Percentiles rank a stretch among this genome's conserved stretches.
These are phyloP conservation scores for Tetrastigma voinierianum DNA, from an alignment of 164 flowering plant species.

Conservation along the genomic window DNA sequence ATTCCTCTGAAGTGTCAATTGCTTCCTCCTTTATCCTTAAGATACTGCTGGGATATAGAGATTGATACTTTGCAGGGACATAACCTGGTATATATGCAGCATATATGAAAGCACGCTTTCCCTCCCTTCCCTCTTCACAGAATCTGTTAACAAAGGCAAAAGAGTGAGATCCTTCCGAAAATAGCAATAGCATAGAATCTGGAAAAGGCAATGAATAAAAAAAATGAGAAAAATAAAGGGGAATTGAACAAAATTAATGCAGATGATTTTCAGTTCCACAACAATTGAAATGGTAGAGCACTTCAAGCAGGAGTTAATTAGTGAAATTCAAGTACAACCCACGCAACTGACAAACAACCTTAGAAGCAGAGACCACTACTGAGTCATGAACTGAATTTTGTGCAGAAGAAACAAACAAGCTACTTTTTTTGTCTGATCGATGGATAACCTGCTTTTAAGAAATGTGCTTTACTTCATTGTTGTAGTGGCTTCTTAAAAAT, in stretches of 20 bases:
- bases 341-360: background rate
- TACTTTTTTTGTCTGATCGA: too few species aligned
- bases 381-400: too few species aligned
- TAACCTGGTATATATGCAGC: too few species aligned
- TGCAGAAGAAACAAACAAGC: too few species aligned
- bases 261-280: background rate
- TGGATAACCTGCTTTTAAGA: too few species aligned
- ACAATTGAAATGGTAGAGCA: background rate
- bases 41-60: conserved; percentile 65
- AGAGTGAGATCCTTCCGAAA: background rate
- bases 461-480: too few species aligned
- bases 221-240: too few species aligned
- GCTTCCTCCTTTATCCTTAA: conserved; percentile 26
- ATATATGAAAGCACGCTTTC: too few species aligned
- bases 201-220: too few species aligned
- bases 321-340: background rate
- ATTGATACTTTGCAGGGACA: conserved; percentile 73
- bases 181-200: background rate
- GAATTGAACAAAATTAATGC: background rate
- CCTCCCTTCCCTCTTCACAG: too few species aligned
- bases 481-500: too few species aligned
- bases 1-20: conserved; percentile 10
- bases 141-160: conserved; percentile 52
- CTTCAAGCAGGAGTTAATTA: background rate
- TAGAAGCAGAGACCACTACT: too few species aligned